Evolutionary conservation across 1,284 basidiomycete species (phyloP), one percentile per base, ranked within the genome.

Genomic region (Fomes fomentarius): DNA sequence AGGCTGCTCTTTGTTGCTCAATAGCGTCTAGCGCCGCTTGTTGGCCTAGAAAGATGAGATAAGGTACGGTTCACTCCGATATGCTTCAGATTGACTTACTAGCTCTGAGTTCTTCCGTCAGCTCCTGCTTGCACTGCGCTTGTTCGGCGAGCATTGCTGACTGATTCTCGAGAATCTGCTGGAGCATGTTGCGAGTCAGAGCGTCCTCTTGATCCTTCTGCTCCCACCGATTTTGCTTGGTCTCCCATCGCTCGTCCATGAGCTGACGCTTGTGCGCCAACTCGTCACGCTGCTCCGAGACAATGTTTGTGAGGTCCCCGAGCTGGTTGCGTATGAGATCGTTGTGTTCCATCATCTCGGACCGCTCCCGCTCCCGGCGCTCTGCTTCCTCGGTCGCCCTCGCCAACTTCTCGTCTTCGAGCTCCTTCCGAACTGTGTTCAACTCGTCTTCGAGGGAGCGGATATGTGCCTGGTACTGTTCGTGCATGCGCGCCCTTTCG

Each of bases 231-330:
- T 62, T 70, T 62, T 77, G 68, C 66, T 89, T 89, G 58, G 83
- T 79, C 3, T 72, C 73, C 76, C 79, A 87, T 31, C 82, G 77
- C 35, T 81, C 71, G 14, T 89, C 84, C 71, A 76, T 75, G 11
- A 81, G 58, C 22, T 75, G 73, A 54, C 75, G 82, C 72, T 89
- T 88, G 57, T 74, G 71, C 33, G 80, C 77, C 33, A 77, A 76
- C 49, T 79, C 74, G 22, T 84, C 79, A 0, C 80, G 75, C 56
- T 88, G 85, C 52, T 83, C 80, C 56, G 85, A 82, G 9, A 89
- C 76, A 33, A 90, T 67, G 56, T 84, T 84, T 1, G 87, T 85
- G 61, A 91, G 80, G 56, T 91, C 87, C 2, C 68, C 70, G 21
- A 91, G 69, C 59, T 91, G 89, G 39, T 69, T 74, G 22, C 81